Evolutionary conservation across 306 rosid species (phyloP).

Genomic region (Vicia villosa): DNA sequence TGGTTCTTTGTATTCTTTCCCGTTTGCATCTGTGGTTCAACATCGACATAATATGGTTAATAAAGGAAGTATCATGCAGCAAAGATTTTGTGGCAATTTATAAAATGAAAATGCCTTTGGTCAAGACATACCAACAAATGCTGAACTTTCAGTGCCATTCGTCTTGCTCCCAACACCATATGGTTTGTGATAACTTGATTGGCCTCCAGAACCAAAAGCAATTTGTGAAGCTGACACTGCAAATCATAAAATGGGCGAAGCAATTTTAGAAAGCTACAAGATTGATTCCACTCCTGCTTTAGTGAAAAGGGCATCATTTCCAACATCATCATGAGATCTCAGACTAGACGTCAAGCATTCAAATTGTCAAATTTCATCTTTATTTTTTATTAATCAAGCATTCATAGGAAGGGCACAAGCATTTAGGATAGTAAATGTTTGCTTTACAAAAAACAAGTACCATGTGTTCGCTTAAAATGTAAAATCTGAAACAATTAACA

Average conservation of each 20-base stretch:
- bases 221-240: slow-evolving; percentile 65
- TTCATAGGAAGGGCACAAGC: neutral
- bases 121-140: slow-evolving; percentile 44
- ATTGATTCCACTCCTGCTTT: neutral
- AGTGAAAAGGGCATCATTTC: neutral
- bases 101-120: slow-evolving; percentile 27
- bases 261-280: slow-evolving; percentile 21
- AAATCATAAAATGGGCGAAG: slow-evolving; percentile 30
- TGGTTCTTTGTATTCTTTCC: slow-evolving; percentile 77
- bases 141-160: slow-evolving; percentile 39
- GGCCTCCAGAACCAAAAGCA: slow-evolving; percentile 79
- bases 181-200: slow-evolving; percentile 48
- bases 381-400: neutral
- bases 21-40: slow-evolving; percentile 32
- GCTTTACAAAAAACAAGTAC: neutral
- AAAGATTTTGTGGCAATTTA: slow-evolving; percentile 21
- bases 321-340: neutral
- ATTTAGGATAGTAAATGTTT: neutral
- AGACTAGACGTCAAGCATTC: neutral
- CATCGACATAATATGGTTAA: slow-evolving; percentile 38
- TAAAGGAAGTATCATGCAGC: slow-evolving; percentile 19
- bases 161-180: slow-evolving; percentile 42
- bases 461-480: too few relatives aligned
- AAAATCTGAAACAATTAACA: too few relatives aligned
- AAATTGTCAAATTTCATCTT: neutral